Evolutionary conservation across 129 eudicot genomes (phyloP).

Genomic region (Flaveria sonorensis): DNA sequence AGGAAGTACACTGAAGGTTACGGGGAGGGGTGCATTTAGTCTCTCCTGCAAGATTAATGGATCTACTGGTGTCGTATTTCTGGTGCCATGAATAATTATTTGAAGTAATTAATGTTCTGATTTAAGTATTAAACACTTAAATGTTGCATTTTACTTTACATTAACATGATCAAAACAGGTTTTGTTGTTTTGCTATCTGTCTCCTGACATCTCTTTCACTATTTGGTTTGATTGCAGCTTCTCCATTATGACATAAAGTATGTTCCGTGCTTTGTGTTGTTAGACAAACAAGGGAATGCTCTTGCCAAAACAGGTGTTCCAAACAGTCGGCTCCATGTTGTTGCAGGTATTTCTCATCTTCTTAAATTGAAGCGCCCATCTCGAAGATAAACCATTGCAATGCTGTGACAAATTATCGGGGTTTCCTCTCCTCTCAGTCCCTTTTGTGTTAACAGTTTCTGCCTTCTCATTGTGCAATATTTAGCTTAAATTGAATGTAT

Average conservation of each 20-base stretch:
- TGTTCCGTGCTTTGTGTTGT: slow-evolving; percentile 90
- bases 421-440: not conserved
- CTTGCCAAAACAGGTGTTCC: slow-evolving; percentile 95
- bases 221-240: slow-evolving; percentile 53
- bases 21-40: too few species aligned
- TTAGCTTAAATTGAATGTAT: slow-evolving; percentile 9
- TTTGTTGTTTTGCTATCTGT: not conserved
- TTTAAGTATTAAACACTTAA: not conserved
- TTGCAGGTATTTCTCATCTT: slow-evolving; percentile 95
- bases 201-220: not conserved
- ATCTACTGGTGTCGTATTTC: too few species aligned
- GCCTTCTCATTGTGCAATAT: slow-evolving; percentile 2
- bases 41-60: too few species aligned
- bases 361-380: slow-evolving; percentile 60
- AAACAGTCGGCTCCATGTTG: slow-evolving; percentile 74
- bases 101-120: not conserved
- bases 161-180: not conserved
- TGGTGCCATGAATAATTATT: not conserved
- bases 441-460: not conserved
- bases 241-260: slow-evolving; percentile 89
- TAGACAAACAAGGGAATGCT: slow-evolving; percentile 82
- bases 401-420: not conserved
- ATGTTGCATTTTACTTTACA: not conserved
- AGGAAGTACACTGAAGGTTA: too few species aligned
- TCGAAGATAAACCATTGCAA: slow-evolving; percentile 14